Evolutionary conservation across 306 rosid genomes (phyloP).

Genomic region (Vigna unguiculata): DNA sequence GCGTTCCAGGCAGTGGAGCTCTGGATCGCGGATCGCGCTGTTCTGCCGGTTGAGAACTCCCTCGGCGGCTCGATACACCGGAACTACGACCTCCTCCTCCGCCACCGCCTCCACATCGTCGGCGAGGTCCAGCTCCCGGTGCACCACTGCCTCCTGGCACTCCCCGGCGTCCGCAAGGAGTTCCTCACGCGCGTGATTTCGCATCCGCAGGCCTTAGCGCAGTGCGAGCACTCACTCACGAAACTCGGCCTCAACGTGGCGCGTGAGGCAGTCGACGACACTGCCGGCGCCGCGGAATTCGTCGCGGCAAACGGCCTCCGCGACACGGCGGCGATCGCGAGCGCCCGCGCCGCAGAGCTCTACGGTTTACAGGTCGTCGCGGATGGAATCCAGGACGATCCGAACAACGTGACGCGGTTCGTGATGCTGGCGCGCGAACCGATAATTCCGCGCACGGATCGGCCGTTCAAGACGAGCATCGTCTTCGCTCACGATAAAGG

Average conservation of each 20-base stretch:
- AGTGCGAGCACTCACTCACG: slow-evolving; percentile 86
- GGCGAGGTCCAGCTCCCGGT: slow-evolving; percentile 93
- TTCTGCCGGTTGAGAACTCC: slow-evolving; percentile 85
- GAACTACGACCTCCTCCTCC: slow-evolving; percentile 93
- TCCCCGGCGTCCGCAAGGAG: slow-evolving; percentile 85
- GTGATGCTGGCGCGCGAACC: slow-evolving; percentile 97
- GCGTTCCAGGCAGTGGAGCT: slow-evolving; percentile 97
- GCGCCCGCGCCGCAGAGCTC: slow-evolving; percentile 88
- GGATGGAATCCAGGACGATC: slow-evolving; percentile 90
- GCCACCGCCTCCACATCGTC: slow-evolving; percentile 95
- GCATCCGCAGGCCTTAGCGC: slow-evolving; percentile 92
- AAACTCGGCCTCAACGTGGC: slow-evolving; percentile 84
- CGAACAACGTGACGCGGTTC: slow-evolving; percentile 88
- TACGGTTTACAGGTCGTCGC: slow-evolving; percentile 81
- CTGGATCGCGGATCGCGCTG: slow-evolving; percentile 98
- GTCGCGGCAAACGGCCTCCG: slow-evolving; percentile 74
- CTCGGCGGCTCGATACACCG: slow-evolving; percentile 97
- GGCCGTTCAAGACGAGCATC: slow-evolving; percentile 93
- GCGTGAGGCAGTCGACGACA: slow-evolving; percentile 95
- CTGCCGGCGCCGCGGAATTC: slow-evolving; percentile 93
- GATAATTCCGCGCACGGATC: slow-evolving; percentile 83
- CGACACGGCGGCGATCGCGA: slow-evolving; percentile 88
- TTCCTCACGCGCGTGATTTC: slow-evolving; percentile 84
- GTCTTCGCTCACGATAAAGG: slow-evolving; percentile 96
- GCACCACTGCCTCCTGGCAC: slow-evolving; percentile 93